phyloP scores from a whole-genome alignment of 2,329 filamentous ascomycete genomes.

The Parasarocladium wereldwijsianum region DNA sequence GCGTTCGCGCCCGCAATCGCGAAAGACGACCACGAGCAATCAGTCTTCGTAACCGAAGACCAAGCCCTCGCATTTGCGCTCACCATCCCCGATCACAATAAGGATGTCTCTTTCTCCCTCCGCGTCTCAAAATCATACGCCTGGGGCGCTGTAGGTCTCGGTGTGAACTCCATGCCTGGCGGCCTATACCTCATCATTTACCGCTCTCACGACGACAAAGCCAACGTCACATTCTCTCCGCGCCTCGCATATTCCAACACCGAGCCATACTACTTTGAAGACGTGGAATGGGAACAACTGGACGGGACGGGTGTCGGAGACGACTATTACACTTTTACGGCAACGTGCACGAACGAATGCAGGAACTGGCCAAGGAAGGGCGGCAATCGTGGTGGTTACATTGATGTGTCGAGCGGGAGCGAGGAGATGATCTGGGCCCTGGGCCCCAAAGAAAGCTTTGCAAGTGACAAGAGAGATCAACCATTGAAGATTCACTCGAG shows the following conservation, averaged over 20 bases:
- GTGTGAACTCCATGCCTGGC: constrained; percentile 33
- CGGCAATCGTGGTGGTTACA: constrained; percentile 19
- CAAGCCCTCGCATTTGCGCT: constrained; percentile 32
- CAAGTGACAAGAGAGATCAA: constrained; percentile 26
- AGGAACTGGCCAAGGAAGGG: constrained; percentile 27
- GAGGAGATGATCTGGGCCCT: constrained; percentile 41
- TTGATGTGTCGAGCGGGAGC: constrained; percentile 32
- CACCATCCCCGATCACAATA: constrained; percentile 29
- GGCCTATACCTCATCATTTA: constrained; percentile 42
- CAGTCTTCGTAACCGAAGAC: constrained; percentile 28
- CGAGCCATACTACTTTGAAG: constrained; percentile 33
- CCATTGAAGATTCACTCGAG: constrained; percentile 34
- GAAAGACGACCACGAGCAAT: constrained; percentile 17
- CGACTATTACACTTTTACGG: constrained; percentile 32
- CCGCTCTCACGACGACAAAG: constrained; percentile 24
- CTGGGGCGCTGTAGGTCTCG: constrained; percentile 42
- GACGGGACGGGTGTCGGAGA: constrained; percentile 31
- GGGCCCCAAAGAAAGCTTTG: constrained; percentile 29
- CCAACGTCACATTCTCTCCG: constrained; percentile 41
- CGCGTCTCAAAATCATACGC: constrained; percentile 27
- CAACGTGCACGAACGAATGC: constrained; percentile 34
- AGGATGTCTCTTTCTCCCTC: constrained; percentile 39
- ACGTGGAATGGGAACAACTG: constrained; percentile 28
- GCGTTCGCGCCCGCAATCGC: constrained; percentile 10
- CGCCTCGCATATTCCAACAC: constrained; percentile 33